These are phyloP conservation scores for Cryptosporidium sp. DNA, from an alignment of 169 alveolate species.

Conservation along the genomic window DNA sequence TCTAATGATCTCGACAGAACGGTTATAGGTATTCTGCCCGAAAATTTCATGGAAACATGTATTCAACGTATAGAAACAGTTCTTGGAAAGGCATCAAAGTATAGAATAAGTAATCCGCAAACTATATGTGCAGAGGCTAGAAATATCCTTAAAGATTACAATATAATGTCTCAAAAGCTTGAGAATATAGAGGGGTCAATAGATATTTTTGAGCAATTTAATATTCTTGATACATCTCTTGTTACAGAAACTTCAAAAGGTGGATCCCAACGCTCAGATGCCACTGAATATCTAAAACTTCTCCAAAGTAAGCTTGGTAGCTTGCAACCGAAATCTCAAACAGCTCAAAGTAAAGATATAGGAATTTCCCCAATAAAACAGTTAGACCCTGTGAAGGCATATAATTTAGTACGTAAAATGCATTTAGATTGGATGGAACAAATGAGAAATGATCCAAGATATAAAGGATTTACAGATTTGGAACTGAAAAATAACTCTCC, in stretches of 20 bases:
- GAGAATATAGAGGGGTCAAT: not conserved
- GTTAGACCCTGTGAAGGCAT: constrained; percentile 36
- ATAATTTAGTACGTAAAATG: constrained; percentile 16
- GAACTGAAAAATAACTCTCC: constrained; percentile 62
- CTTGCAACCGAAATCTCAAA: not conserved
- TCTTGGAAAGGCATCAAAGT: constrained; percentile 39
- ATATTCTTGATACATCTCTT: constrained; percentile 26
- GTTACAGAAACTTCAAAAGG: not conserved
- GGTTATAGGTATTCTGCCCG: constrained; percentile 34
- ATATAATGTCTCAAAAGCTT: constrained; percentile 25
- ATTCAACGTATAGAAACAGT: constrained; percentile 31
- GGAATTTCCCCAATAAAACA: constrained; percentile 56
- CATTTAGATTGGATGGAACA: constrained; percentile 73
- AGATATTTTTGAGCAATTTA: constrained; percentile 63
- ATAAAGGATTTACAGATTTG: constrained; percentile 44
- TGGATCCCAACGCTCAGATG: not conserved
- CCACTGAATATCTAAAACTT: not conserved
- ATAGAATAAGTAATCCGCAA: constrained; percentile 30
- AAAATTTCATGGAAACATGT: constrained; percentile 51
- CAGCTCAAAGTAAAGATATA: not conserved
- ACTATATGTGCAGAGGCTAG: constrained; percentile 9
- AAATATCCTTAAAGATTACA: constrained; percentile 17
- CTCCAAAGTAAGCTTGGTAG: constrained; percentile 12
- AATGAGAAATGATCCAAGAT: constrained; percentile 65
- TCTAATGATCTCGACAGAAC: constrained; percentile 54